These are phyloP conservation scores for Thielaviopsis euricoi DNA, from an alignment of 2,329 filamentous ascomycete genomes.

Conservation along the genomic window DNA sequence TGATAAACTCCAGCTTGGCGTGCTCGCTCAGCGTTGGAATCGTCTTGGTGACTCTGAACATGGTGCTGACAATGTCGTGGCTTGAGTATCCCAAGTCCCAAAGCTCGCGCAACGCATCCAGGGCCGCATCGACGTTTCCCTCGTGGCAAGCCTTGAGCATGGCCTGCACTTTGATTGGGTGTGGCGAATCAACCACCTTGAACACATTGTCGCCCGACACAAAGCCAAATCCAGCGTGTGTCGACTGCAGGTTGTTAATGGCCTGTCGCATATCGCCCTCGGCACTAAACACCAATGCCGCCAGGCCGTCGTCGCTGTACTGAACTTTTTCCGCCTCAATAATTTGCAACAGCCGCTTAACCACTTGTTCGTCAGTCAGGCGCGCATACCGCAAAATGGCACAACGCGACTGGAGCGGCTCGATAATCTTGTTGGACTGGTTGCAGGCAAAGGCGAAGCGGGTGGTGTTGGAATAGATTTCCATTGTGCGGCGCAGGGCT, in stretches of 20 bases:
- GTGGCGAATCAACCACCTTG: conserved; percentile 88
- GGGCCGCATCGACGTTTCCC: conserved; percentile 70
- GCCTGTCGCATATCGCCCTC: conserved; percentile 98
- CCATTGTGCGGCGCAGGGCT: conserved; percentile 89
- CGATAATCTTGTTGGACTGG: conserved; percentile 98
- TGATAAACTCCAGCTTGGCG: conserved; percentile 91
- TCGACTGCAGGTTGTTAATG: conserved; percentile 96
- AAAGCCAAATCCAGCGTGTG: conserved; percentile 82
- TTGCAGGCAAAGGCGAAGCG: conserved; percentile 98
- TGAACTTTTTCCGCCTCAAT: conserved; percentile 83
- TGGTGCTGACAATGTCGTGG: conserved; percentile 96
- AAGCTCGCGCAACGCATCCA: conserved; percentile 75
- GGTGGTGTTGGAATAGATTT: conserved; percentile 94
- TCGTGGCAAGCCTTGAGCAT: conserved; percentile 98
- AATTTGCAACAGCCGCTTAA: conserved; percentile 80
- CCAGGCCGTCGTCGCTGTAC: conserved; percentile 83
- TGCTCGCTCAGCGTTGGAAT: conserved; percentile 86
- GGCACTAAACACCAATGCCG: conserved; percentile 90
- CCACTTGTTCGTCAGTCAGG: conserved; percentile 81
- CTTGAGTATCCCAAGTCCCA: conserved; percentile 96
- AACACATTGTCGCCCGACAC: conserved; percentile 98
- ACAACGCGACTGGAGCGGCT: conserved; percentile 92
- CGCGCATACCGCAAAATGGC: conserved; percentile 89
- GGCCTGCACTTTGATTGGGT: conserved; percentile 94
- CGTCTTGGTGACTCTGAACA: conserved; percentile 97